Percentiles rank a stretch among this genome's conserved stretches.
phyloP scores from a whole-genome alignment of 768 basidiomycete genomes.

The Kwoniella mangroviensis region DNA sequence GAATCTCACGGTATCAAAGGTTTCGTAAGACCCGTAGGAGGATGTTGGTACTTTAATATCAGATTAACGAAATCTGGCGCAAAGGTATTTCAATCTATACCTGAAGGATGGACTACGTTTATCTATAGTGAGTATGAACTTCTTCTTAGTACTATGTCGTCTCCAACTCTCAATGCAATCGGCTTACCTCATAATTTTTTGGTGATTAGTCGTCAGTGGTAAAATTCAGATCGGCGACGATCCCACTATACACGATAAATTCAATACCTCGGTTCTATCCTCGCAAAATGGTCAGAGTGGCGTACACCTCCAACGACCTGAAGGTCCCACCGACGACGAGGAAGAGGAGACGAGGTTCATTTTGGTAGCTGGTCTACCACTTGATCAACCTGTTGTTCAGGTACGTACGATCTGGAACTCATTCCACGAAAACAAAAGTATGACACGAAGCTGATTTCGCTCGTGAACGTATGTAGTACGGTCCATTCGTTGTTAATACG shows the following conservation, averaged over 20 bases:
- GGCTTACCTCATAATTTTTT: background rate
- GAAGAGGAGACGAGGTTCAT: conserved; percentile 74
- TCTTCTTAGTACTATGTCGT: background rate
- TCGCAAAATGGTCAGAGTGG: conserved; percentile 67
- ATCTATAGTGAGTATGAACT: conserved; percentile 68
- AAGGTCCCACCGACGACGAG: conserved; percentile 52
- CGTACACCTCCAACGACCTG: conserved; percentile 63
- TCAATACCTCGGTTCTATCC: conserved; percentile 85
- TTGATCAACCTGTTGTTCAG: conserved; percentile 85
- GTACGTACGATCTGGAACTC: conserved; percentile 8
- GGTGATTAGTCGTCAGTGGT: conserved; percentile 68
- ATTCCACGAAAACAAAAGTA: conserved; percentile 61
- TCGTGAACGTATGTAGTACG: conserved; percentile 36
- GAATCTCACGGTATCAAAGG: conserved; percentile 75
- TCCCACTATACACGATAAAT: conserved; percentile 62
- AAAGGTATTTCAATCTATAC: conserved; percentile 79
- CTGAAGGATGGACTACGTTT: conserved; percentile 86
- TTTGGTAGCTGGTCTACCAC: conserved; percentile 81
- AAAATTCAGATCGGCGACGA: conserved; percentile 66
- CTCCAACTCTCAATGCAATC: background rate
- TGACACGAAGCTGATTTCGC: conserved; percentile 64
- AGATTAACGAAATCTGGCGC: conserved; percentile 67
- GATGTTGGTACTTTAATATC: conserved; percentile 90
- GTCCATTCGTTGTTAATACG: conserved; percentile 72
- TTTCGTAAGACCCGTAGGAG: conserved; percentile 86